phyloP scores from a whole-genome alignment of 225 moss, liverwort and hornwort genomes.

The Asterella californica region DNA sequence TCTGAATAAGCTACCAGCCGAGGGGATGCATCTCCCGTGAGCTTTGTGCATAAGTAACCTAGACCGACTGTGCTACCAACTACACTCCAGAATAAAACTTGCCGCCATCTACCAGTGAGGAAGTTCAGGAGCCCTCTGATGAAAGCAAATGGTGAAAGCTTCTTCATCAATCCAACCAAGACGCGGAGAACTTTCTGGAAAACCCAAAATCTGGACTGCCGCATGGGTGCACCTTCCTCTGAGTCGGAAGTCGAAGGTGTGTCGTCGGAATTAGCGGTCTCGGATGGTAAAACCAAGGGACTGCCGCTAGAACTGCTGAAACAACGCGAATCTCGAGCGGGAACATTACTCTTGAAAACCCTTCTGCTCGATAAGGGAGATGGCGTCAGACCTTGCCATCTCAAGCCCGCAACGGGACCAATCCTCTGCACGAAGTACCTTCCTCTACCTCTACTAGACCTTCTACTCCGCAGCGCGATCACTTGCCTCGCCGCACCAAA shows the following conservation, averaged over 20 bases:
- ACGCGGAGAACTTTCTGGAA: slow-evolving; percentile 25
- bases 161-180: slow-evolving; percentile 20
- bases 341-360: not conserved
- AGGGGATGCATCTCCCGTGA: slow-evolving; percentile 55
- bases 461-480: not conserved
- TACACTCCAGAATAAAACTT: slow-evolving; percentile 27
- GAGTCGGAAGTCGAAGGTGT: slow-evolving; percentile 30
- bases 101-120: slow-evolving; percentile 15
- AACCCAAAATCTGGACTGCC: slow-evolving; percentile 31
- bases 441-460: not conserved
- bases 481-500: not conserved
- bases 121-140: slow-evolving; percentile 16
- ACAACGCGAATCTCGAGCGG: not conserved
- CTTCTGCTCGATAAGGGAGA: not conserved
- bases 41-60: slow-evolving; percentile 28
- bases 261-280: slow-evolving; percentile 25
- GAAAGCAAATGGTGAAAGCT: slow-evolving; percentile 23
- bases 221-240: slow-evolving; percentile 44
- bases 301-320: slow-evolving; percentile 8
- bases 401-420: not conserved
- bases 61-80: slow-evolving; percentile 28
- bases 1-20: slow-evolving; percentile 68
- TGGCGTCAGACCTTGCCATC: not conserved
- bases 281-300: slow-evolving; percentile 24
- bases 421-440: slow-evolving; percentile 8